phyloP scores from a whole-genome alignment of 371 early-diverging fungal species.

The Mucor circinelloides region DNA sequence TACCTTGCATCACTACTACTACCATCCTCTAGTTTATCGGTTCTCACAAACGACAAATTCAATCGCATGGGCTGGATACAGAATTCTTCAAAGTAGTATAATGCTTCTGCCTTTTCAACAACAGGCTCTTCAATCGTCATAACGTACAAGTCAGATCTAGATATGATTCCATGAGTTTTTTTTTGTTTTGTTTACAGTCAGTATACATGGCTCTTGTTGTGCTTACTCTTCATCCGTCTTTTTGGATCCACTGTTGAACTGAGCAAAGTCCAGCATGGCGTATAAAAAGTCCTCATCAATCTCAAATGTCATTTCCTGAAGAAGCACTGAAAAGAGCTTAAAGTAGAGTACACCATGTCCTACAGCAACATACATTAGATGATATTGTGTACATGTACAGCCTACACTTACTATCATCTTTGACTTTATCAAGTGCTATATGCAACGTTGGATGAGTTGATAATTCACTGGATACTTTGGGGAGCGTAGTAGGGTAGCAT shows the following conservation, averaged over 20 bases:
- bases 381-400: background rate
- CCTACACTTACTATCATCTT: constrained; percentile 62
- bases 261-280: constrained; percentile 73
- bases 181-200: background rate
- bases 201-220: no score
- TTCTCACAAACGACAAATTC: constrained; percentile 82
- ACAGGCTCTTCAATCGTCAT: constrained; percentile 57
- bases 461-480: constrained; percentile 52
- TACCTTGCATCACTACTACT: constrained; percentile 37
- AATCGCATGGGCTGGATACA: constrained; percentile 86
- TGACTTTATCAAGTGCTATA: constrained; percentile 65
- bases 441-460: constrained; percentile 59
- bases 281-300: constrained; percentile 84
- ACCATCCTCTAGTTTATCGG: constrained; percentile 58
- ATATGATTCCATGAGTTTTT: background rate
- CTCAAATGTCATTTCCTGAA: constrained; percentile 89
- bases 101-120: constrained; percentile 54
- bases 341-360: constrained; percentile 83
- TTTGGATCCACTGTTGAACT: constrained; percentile 53
- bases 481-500: constrained; percentile 79
- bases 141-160: constrained; percentile 37
- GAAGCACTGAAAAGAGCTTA: constrained; percentile 74
- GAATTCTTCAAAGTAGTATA: constrained; percentile 87
- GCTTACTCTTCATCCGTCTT: constrained; percentile 21
- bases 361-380: background rate